Percentiles rank a stretch among this genome's conserved stretches.
phyloP scores from a whole-genome alignment of 129 eudicot genomes.

The Heracleum sosnowskyi region DNA sequence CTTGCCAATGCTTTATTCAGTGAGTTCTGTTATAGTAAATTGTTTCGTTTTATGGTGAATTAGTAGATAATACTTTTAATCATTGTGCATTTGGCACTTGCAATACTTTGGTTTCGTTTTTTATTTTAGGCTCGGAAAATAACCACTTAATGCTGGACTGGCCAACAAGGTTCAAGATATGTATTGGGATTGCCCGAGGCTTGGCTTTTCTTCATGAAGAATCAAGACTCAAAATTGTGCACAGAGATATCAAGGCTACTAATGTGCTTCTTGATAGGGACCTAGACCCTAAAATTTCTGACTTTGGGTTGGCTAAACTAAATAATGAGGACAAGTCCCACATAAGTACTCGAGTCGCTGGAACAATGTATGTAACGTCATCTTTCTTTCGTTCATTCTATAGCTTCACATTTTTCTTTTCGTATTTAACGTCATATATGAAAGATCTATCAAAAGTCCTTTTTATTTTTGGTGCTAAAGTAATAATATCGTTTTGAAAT shows the following conservation, averaged over 20 bases:
- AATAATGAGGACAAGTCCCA: conserved; percentile 68
- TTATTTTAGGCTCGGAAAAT: conserved; percentile 25
- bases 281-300: conserved; percentile 74
- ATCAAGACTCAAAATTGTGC: conserved; percentile 69
- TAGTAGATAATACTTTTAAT: conserved; percentile 6
- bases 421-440: neutral
- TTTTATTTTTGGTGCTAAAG: neutral
- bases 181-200: conserved; percentile 73
- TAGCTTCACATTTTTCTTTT: neutral
- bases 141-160: conserved; percentile 50
- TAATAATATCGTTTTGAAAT: no score
- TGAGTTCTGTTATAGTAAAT: conserved; percentile 20
- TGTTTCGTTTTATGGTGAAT: neutral
- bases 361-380: conserved; percentile 54
- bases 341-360: conserved; percentile 75
- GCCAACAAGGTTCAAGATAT: conserved; percentile 69
- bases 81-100: neutral
- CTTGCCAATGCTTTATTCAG: conserved; percentile 75
- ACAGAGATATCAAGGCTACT: conserved; percentile 82
- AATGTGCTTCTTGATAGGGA: conserved; percentile 69
- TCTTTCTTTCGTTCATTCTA: neutral
- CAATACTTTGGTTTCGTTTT: neutral
- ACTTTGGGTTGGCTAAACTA: conserved; percentile 77
- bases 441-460: neutral
- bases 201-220: conserved; percentile 85